Conservation (phyloP, 75 land plant species). For the Chamaecyparis obtusa region DNA sequence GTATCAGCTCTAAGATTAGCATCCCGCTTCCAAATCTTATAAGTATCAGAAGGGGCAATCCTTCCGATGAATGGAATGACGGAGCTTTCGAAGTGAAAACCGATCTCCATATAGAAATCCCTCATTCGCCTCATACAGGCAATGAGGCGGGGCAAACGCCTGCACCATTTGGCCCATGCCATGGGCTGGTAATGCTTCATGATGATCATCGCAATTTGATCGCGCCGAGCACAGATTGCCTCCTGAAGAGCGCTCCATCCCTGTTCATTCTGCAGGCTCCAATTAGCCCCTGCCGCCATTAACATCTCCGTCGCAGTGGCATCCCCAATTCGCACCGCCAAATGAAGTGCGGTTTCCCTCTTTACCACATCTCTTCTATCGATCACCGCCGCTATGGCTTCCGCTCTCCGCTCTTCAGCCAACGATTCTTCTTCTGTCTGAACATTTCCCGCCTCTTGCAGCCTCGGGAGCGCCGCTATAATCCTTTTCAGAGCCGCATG, state of each 20-base stretch:
- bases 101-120: conserved; percentile 65
- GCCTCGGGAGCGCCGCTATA: conserved; percentile 35
- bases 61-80: conserved; percentile 60
- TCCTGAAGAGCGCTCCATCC: conserved; percentile 69
- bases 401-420: conserved; percentile 43
- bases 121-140: conserved; percentile 46
- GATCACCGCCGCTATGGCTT: conserved; percentile 43
- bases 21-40: conserved; percentile 63
- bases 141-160: conserved; percentile 37
- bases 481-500: conserved; percentile 34
- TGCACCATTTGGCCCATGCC: conserved; percentile 62
- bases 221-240: conserved; percentile 51
- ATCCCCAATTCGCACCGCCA: conserved; percentile 53
- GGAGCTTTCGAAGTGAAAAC: conserved; percentile 66
- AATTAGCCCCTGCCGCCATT: conserved; percentile 63
- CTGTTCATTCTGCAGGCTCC: conserved; percentile 57
- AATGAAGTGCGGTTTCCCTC: conserved; percentile 53
- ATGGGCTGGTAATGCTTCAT: conserved; percentile 57
- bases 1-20: conserved; percentile 61
- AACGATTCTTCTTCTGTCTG: conserved; percentile 44
- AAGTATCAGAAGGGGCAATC: conserved; percentile 68
- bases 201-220: conserved; percentile 39
- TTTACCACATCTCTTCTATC: conserved; percentile 54
- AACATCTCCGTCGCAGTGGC: conserved; percentile 40
- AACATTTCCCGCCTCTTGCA: conserved; percentile 36